These are phyloP conservation scores for Colletotrichum zoysiae DNA, from an alignment of 2,329 filamentous ascomycete species.

Conservation along the genomic window DNA sequence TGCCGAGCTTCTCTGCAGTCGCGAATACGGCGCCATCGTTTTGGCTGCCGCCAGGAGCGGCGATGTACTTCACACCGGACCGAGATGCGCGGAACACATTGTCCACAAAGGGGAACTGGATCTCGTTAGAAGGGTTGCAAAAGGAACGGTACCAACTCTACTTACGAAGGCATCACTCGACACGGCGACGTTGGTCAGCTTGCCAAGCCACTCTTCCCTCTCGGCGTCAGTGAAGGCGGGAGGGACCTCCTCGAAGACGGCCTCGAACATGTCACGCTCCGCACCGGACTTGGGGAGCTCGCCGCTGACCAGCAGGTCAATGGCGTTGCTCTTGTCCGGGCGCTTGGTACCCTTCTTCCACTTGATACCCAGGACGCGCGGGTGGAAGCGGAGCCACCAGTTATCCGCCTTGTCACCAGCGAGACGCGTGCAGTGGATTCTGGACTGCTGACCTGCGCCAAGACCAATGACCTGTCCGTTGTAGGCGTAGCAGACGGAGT, in stretches of 20 bases:
- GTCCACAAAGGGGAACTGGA: constrained; percentile 95
- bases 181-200: constrained; percentile 85
- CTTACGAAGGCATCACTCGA: constrained; percentile 96
- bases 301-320: constrained; percentile 93
- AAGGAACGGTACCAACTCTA: constrained; percentile 44
- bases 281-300: constrained; percentile 85
- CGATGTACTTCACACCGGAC: constrained; percentile 95
- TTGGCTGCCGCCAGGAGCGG: constrained; percentile 90
- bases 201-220: constrained; percentile 85
- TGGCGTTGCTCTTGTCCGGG: constrained; percentile 97
- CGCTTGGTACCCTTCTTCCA: constrained; percentile 99
- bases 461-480: constrained; percentile 95
- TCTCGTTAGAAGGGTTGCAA: constrained; percentile 45
- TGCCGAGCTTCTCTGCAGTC: constrained; percentile 90
- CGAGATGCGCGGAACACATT: constrained; percentile 93
- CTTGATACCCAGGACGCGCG: constrained; percentile 86
- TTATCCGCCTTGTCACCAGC: constrained; percentile 99
- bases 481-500: constrained; percentile 97
- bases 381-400: constrained; percentile 99
- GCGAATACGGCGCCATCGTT: constrained; percentile 86
- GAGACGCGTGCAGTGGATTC: constrained; percentile 97
- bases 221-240: constrained; percentile 85
- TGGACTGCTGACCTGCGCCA: constrained; percentile 95
- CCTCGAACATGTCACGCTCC: constrained; percentile 89
- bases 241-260: constrained; percentile 90